phyloP scores from a whole-genome alignment of 1,284 basidiomycete genomes.

The Neonothopanus nambi region DNA sequence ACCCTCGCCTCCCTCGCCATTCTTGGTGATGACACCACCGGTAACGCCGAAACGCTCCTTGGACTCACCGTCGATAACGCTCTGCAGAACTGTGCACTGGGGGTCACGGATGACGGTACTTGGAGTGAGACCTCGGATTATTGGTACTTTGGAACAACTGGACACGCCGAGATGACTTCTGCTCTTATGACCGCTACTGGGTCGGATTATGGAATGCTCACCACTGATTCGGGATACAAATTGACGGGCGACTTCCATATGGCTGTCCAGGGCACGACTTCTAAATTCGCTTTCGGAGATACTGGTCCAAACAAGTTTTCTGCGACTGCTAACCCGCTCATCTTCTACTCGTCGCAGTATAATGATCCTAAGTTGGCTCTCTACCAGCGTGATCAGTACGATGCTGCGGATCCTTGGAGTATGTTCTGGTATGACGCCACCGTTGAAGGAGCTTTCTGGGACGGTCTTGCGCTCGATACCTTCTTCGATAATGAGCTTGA shows the following conservation, averaged over 20 bases:
- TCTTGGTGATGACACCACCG: constrained; percentile 80
- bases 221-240: constrained; percentile 68
- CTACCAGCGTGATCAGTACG: constrained; percentile 91
- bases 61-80: constrained; percentile 74
- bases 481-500: constrained; percentile 73
- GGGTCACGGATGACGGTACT: constrained; percentile 75
- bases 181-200: constrained; percentile 87
- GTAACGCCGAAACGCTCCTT: constrained; percentile 70
- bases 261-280: constrained; percentile 83
- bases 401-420: constrained; percentile 88
- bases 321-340: constrained; percentile 74
- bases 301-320: constrained; percentile 95
- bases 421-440: constrained; percentile 98
- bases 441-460: constrained; percentile 89
- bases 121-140: constrained; percentile 97
- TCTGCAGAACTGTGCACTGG: constrained; percentile 74
- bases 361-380: constrained; percentile 75
- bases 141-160: constrained; percentile 95
- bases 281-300: constrained; percentile 91
- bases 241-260: constrained; percentile 90
- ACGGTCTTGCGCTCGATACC: constrained; percentile 79
- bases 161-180: constrained; percentile 89
- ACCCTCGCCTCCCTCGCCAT: constrained; percentile 91
- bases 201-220: constrained; percentile 75
- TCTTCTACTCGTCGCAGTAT: constrained; percentile 73